Base-by-base conservation (phyloP, 768 basidiomycete genomes). In the Leccinum longicurvipes region DNA sequence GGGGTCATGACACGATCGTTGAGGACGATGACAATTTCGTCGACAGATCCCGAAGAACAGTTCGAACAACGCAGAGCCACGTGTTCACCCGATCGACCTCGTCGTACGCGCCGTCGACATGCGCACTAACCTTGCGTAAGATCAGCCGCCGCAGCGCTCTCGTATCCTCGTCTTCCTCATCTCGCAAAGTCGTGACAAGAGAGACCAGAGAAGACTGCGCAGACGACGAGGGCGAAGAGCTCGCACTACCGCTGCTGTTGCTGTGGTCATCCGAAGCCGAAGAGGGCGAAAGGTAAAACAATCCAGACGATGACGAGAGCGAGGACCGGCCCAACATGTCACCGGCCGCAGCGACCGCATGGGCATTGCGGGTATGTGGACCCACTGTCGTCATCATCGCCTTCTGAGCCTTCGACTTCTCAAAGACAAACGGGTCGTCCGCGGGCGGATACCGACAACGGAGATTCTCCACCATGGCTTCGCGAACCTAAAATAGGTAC, bases 21-120 rank as follows among this genome's bases (percentile, higher is more conserved):
- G 60, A 14, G 14, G 50, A 47, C 32, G 61, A 21, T 17, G 59
- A 54, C 8, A 56, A 47, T 19, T 50, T 59, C 31, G 48, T 57
- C 39, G 81, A 81, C 46, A 83, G 77, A 50, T 84, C 81, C 41
- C 79, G 76, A 15, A 86, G 75, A 27, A 82, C 83, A 49, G 83
- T 85, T 60, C 81, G 84, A 56, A 89, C 80, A 50, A 88, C 81
- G 47, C 78, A 75, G 19, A 88, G 68, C 86, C 87, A 89, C 1
- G 70, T 72, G 21, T 73, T 74, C 31, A 77, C 77, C 59, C 78
- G 80, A 56, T 89, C 85, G 42, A 88, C 74, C 63, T 88, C 84
- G 42, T 84, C 84, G 61, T 80, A 79, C 2, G 83, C 82, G 6
- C 81, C 82, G 15, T 74, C 74, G 51, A 81, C 60, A 46, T 79